These are phyloP conservation scores for Fusarium concolor DNA, from an alignment of 2,329 filamentous ascomycete genomes.

Conservation along the genomic window DNA sequence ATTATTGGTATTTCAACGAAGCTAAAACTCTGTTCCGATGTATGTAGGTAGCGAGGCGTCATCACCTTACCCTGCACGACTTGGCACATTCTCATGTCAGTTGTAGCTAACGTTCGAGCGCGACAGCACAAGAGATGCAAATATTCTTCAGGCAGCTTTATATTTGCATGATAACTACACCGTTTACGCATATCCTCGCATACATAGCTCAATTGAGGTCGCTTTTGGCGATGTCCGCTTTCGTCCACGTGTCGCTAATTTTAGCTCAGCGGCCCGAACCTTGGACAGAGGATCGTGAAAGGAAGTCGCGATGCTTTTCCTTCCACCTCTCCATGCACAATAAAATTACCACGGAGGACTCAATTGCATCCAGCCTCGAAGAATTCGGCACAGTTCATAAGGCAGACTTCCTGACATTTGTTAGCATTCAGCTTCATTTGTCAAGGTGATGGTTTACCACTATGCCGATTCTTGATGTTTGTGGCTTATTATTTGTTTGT, in stretches of 20 bases:
- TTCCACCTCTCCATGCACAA: background rate
- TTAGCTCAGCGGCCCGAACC: background rate
- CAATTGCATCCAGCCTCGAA: too few species aligned
- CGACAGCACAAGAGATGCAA: background rate
- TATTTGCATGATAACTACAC: background rate
- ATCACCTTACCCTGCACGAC: too few species aligned
- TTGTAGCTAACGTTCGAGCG: background rate
- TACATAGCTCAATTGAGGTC: background rate
- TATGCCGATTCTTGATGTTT: background rate
- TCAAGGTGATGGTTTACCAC: background rate
- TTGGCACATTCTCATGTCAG: background rate
- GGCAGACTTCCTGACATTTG: background rate
- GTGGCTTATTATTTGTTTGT: background rate
- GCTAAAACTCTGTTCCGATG: background rate
- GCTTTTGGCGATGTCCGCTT: background rate
- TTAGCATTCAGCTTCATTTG: background rate
- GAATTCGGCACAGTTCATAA: background rate
- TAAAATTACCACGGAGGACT: too few species aligned
- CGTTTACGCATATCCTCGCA: background rate
- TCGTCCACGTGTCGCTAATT: background rate
- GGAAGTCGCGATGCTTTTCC: background rate
- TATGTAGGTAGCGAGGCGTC: too few species aligned
- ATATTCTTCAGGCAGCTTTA: background rate
- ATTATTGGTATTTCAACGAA: background rate
- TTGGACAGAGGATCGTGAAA: background rate